These are phyloP conservation scores for Porphyra umbilicalis DNA, from an alignment of 31 red algal genomes.

Conservation along the genomic window DNA sequence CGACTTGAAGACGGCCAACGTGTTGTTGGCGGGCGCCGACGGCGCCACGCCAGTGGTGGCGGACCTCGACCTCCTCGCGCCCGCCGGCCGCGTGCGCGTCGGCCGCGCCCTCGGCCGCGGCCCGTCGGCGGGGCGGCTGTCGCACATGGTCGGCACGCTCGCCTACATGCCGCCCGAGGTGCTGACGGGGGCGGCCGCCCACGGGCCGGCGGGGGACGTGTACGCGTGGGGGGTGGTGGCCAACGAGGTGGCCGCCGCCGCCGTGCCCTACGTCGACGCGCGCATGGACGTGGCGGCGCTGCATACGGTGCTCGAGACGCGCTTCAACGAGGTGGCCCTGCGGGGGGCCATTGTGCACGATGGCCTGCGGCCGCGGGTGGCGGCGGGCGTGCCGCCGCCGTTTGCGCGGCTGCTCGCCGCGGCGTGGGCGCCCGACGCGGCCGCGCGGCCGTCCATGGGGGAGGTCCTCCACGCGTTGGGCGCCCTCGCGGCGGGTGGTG, in stretches of 20 bases:
- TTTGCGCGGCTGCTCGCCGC: conserved; percentile 53
- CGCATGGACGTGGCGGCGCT: conserved; percentile 81
- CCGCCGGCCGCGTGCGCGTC: conserved; percentile 20
- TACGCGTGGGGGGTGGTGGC: conserved; percentile 85
- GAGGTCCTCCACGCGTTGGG: conserved; percentile 21
- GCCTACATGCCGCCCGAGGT: conserved; percentile 97
- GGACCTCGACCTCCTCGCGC: conserved; percentile 76
- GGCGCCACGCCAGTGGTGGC: conserved; percentile 51
- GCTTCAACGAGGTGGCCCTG: conserved; percentile 89
- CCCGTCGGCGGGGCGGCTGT: conserved; percentile 76
- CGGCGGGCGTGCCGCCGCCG: conserved; percentile 36
- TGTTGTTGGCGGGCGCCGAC: conserved; percentile 43
- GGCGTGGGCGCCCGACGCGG: conserved; percentile 73
- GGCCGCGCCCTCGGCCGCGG: conserved; percentile 60
- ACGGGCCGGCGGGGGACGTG: conserved; percentile 74
- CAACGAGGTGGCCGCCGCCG: conserved; percentile 78
- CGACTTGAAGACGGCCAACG: conserved; percentile 88
- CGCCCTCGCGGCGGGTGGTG: conserved; percentile 15
- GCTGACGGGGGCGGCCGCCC: conserved; percentile 37
- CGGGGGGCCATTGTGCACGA: conserved; percentile 84
- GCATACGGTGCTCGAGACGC: conserved; percentile 92
- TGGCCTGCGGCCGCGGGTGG: conserved; percentile 63
- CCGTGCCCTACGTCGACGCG: conserved; percentile 89
- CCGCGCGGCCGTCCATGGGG: conserved; percentile 41
- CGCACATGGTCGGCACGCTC: conserved; percentile 94